Conservation (phyloP, 495 filamentous ascomycete genomes). For the Xylaria castorea region DNA sequence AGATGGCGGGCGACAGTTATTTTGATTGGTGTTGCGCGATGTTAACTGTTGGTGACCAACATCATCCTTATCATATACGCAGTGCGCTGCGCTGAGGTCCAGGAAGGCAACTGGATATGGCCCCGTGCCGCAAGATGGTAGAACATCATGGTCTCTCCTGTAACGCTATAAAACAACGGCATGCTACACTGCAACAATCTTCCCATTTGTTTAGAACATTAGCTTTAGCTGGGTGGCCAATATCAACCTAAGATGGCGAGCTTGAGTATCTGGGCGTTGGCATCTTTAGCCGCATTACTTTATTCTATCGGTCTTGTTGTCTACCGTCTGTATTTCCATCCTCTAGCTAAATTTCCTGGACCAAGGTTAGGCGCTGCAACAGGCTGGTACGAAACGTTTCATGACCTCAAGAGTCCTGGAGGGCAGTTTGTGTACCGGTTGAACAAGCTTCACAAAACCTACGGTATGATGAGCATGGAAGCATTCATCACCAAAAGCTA, state of each 20-base stretch:
- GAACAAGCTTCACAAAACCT: constrained; percentile 49
- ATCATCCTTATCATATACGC: background rate
- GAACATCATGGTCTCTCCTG: background rate
- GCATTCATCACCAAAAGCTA: background rate
- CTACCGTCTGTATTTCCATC: constrained; percentile 59
- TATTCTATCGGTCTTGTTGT: constrained; percentile 32
- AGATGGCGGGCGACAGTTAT: background rate
- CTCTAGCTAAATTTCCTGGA: constrained; percentile 59
- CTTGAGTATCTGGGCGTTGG: background rate
- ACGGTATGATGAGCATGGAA: constrained; percentile 40
- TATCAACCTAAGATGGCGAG: background rate
- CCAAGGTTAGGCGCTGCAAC: constrained; percentile 59
- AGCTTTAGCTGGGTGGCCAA: background rate
- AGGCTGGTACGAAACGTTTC: constrained; percentile 57
- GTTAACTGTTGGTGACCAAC: background rate
- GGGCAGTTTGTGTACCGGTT: constrained; percentile 49
- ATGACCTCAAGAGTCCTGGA: constrained; percentile 42
- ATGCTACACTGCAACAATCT: background rate
- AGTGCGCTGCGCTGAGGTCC: background rate
- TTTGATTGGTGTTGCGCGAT: background rate
- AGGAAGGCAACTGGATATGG: background rate
- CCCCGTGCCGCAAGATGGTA: background rate
- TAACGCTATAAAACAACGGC: background rate
- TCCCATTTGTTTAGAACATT: background rate
- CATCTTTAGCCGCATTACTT: constrained; percentile 39